These are phyloP conservation scores for Candida namnaoensis DNA, from an alignment of 805 yeast genomes.

Conservation along the genomic window DNA sequence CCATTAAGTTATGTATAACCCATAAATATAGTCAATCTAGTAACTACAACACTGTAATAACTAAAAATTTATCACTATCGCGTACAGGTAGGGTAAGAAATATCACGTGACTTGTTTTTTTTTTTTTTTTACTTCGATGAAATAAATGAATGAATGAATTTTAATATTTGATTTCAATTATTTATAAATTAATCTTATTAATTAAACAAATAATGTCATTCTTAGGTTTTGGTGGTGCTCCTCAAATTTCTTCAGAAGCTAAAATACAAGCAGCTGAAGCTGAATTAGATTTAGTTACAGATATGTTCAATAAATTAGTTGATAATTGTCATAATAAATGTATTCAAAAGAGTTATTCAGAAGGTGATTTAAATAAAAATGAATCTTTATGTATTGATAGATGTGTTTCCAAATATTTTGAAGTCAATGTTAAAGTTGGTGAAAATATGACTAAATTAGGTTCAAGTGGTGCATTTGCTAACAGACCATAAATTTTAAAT, in stretches of 20 bases:
- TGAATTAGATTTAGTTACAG: constrained; percentile 94
- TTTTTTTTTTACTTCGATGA: no score
- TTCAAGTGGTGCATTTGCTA: constrained; percentile 29
- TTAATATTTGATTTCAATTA: no score
- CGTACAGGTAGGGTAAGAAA: no score
- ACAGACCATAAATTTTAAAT: constrained; percentile 15
- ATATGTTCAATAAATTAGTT: constrained; percentile 91
- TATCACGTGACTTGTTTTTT: no score
- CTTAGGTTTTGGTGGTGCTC: constrained; percentile 70
- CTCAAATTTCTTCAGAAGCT: constrained; percentile 66
- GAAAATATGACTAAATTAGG: constrained; percentile 58
- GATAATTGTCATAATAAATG: constrained; percentile 87
- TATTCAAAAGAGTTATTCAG: constrained; percentile 55
- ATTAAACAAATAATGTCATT: constrained; percentile 40
- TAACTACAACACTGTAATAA: no score
- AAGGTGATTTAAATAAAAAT: constrained; percentile 66
- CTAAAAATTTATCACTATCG: no score
- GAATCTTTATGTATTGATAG: constrained; percentile 89
- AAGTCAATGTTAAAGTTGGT: constrained; percentile 90
- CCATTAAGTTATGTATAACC: no score
- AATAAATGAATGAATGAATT: neutral
- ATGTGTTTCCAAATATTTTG: constrained; percentile 93
- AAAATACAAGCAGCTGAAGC: constrained; percentile 90
- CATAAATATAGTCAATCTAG: no score
- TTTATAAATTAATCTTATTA: no score